Conservation (phyloP, 345 rosid genomes). For the Citrus cavaleriei region DNA sequence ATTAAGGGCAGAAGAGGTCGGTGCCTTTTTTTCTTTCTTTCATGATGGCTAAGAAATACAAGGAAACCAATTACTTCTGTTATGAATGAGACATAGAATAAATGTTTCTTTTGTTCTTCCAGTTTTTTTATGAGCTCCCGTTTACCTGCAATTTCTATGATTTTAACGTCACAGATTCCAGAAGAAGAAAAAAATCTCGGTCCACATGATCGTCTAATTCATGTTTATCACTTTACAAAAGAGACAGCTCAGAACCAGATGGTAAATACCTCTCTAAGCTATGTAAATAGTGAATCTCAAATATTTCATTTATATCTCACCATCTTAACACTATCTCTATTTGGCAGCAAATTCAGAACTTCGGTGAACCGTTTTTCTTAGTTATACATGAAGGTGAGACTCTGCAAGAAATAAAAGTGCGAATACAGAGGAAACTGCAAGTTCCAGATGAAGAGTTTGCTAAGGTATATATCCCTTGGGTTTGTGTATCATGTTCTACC, state of each 20-base stretch:
- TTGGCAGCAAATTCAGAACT: conserved; percentile 81
- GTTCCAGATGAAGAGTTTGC: conserved; percentile 93
- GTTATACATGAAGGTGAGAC: conserved; percentile 91
- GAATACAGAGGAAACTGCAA: conserved; percentile 87
- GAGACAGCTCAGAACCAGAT: conserved; percentile 79
- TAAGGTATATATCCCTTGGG: conserved; percentile 46
- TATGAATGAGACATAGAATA: neutral
- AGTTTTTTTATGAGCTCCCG: neutral
- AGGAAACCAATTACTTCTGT: conserved; percentile 1
- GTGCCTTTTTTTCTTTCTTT: neutral
- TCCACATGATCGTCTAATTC: conserved; percentile 82
- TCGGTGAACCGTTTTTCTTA: conserved; percentile 97
- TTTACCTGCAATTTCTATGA: neutral
- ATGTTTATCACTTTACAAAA: conserved; percentile 86
- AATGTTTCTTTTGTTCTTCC: neutral
- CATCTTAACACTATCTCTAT: conserved; percentile 4
- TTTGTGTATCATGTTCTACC: neutral
- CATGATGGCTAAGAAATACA: neutral
- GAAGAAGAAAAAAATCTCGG: conserved; percentile 98
- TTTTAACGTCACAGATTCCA: conserved; percentile 51
- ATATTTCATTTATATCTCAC: conserved; percentile 2
- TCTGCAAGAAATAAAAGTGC: conserved; percentile 72
- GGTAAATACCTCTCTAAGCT: conserved; percentile 19
- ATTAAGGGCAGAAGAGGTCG: conserved; percentile 93
- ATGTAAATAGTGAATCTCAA: neutral